These are phyloP conservation scores for Candida vartiovaarae DNA, from an alignment of 805 yeast species.

Conservation along the genomic window DNA sequence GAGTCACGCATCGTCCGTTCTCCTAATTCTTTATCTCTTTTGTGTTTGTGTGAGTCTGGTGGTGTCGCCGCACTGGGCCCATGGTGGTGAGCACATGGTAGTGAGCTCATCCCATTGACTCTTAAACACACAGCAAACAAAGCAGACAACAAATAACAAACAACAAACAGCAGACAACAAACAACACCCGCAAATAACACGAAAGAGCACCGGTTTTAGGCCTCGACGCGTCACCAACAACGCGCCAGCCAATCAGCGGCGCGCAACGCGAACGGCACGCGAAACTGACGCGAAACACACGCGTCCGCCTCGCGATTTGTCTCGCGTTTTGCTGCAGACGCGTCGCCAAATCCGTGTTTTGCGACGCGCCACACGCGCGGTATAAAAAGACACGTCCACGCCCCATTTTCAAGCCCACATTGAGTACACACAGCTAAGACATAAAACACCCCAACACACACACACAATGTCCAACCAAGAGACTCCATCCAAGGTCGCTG, in stretches of 20 bases:
- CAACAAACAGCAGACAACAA: too few relatives aligned
- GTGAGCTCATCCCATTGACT: too few relatives aligned
- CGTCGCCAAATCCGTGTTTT: neutral
- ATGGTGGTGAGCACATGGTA: too few relatives aligned
- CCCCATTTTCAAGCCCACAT: neutral
- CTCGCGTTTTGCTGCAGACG: neutral
- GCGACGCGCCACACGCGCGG: neutral
- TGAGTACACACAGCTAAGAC: neutral
- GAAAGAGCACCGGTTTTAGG: too few relatives aligned
- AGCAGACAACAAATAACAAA: too few relatives aligned
- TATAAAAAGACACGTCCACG: neutral
- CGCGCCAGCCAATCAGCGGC: neutral
- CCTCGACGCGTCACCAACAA: too few relatives aligned
- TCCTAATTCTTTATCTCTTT: too few relatives aligned
- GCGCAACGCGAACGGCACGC: neutral
- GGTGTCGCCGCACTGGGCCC: too few relatives aligned
- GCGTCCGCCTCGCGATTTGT: neutral
- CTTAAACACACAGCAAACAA: too few relatives aligned
- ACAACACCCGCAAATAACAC: too few relatives aligned
- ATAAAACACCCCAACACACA: neutral
- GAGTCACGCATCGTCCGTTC: too few relatives aligned
- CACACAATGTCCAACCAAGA: conserved; percentile 38
- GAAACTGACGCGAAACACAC: neutral
- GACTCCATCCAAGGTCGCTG: conserved; percentile 67
- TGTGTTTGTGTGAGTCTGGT: too few relatives aligned